phyloP scores from a whole-genome alignment of 106 monocot genomes.

The Platanthera guangdongensis region DNA sequence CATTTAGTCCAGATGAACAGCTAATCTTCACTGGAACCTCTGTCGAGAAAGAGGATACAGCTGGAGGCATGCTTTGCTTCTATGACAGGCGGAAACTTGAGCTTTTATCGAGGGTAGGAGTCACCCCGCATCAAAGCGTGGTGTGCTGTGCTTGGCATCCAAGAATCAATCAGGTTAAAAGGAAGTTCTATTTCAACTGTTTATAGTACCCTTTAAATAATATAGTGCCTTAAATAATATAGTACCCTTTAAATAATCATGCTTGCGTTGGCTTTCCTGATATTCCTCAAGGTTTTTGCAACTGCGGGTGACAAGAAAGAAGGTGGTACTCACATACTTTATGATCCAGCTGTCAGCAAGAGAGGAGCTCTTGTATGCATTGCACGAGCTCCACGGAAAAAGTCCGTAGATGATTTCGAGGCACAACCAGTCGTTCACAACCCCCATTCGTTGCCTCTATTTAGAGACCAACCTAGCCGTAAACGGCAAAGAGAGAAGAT shows the following conservation, averaged over 20 bases:
- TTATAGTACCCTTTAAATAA: background rate
- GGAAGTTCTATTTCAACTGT: background rate
- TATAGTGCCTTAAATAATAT: background rate
- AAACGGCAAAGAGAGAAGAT: slow-evolving; percentile 89
- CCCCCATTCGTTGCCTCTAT: slow-evolving; percentile 89
- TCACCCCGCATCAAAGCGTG: slow-evolving; percentile 73
- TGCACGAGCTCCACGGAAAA: slow-evolving; percentile 73
- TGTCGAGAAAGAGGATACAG: slow-evolving; percentile 62
- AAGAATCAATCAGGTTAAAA: slow-evolving; percentile 62
- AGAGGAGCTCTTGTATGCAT: slow-evolving; percentile 97
- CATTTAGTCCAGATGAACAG: slow-evolving; percentile 95
- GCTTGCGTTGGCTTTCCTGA: background rate
- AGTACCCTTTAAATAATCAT: background rate
- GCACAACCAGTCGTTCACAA: slow-evolving; percentile 84
- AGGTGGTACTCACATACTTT: slow-evolving; percentile 86
- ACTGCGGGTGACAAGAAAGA: slow-evolving; percentile 92
- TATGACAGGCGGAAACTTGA: slow-evolving; percentile 91
- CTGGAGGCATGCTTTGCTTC: slow-evolving; percentile 76
- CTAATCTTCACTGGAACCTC: slow-evolving; percentile 91
- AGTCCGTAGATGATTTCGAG: slow-evolving; percentile 85
- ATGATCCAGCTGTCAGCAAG: slow-evolving; percentile 85
- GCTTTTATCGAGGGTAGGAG: slow-evolving; percentile 72
- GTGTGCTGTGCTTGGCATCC: slow-evolving; percentile 91
- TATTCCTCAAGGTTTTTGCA: slow-evolving; percentile 59
- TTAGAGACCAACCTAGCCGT: slow-evolving; percentile 86